phyloP scores from a whole-genome alignment of 2,329 filamentous ascomycete species.

The Diaporthe capsici region DNA sequence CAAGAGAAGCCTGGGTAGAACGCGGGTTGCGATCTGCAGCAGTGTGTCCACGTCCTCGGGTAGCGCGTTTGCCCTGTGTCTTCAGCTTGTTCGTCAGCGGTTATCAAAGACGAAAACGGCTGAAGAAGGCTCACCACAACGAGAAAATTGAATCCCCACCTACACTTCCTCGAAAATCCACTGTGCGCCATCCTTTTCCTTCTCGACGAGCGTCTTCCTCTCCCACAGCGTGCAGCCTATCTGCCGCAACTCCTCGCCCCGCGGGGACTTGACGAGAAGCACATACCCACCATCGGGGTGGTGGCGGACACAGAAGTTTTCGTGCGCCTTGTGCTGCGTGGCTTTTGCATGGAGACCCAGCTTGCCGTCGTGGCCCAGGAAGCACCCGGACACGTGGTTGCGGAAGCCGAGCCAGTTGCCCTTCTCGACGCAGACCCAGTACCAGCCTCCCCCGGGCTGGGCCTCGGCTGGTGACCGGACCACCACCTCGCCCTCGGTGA shows the following conservation, averaged over 20 bases:
- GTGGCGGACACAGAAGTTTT: neutral
- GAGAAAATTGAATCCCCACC: neutral
- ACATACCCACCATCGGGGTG: neutral
- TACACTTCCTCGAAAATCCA: constrained; percentile 20
- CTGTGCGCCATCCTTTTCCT: neutral
- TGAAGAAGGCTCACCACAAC: too few relatives aligned
- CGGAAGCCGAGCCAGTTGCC: constrained; percentile 32
- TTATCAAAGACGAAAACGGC: neutral
- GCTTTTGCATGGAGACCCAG: accelerated
- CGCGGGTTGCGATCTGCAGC: neutral
- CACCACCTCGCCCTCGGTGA: neutral
- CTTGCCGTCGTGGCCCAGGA: neutral
- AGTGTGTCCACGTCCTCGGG: neutral
- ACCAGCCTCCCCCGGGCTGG: neutral
- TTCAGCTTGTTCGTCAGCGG: neutral
- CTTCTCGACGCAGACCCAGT: constrained; percentile 30
- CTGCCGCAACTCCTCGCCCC: neutral
- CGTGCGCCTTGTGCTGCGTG: neutral
- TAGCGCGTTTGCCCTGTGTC: neutral
- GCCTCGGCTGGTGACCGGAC: neutral
- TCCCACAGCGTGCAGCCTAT: neutral
- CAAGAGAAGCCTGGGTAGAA: neutral
- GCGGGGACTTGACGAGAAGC: neutral
- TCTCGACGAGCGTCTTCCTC: neutral
- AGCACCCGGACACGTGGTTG: constrained; percentile 5